A percentile compares a stretch with the other conserved stretches of the same genome.
These are phyloP conservation scores for Cordyceps cicadae DNA, from an alignment of 2,329 filamentous ascomycete genomes.

Conservation along the genomic window DNA sequence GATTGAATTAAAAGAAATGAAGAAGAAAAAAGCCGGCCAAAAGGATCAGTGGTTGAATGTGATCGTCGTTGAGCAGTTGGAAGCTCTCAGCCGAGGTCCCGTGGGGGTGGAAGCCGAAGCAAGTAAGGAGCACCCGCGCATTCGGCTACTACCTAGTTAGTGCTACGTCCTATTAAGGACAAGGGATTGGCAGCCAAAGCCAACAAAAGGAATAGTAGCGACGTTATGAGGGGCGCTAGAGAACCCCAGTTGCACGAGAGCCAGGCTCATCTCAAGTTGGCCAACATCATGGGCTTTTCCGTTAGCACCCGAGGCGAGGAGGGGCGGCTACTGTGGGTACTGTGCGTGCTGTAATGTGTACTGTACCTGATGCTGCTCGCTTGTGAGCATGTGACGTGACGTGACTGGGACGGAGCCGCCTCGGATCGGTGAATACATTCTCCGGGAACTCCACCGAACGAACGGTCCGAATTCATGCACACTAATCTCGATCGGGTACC, in stretches of 20 bases:
- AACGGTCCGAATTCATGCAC: not conserved
- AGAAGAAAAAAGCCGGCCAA: not conserved
- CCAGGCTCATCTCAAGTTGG: not conserved
- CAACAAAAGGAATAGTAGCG: not conserved
- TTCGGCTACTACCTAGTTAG: no score
- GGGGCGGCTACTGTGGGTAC: not conserved
- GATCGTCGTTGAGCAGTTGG: slow-evolving; percentile 1
- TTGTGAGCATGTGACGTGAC: not conserved
- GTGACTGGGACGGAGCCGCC: not conserved
- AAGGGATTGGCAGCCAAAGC: not conserved
- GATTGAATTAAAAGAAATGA: not conserved
- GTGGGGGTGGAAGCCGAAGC: slow-evolving; percentile 11
- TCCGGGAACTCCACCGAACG: not conserved
- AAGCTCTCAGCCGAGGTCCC: slow-evolving; percentile 13
- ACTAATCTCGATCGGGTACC: slow-evolving; percentile 10
- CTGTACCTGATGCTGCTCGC: no score
- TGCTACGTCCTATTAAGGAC: not conserved
- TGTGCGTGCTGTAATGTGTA: no score
- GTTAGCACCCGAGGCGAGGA: not conserved
- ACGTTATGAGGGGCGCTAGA: not conserved
- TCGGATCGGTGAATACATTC: not conserved
- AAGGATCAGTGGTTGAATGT: not conserved
- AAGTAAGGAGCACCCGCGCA: not conserved
- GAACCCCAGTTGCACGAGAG: not conserved
- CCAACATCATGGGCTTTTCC: not conserved